A percentile compares a stretch with the other conserved stretches of the same genome.
These are phyloP conservation scores for Emydomyces testavorans DNA, from an alignment of 2,329 filamentous ascomycete genomes.

Conservation along the genomic window DNA sequence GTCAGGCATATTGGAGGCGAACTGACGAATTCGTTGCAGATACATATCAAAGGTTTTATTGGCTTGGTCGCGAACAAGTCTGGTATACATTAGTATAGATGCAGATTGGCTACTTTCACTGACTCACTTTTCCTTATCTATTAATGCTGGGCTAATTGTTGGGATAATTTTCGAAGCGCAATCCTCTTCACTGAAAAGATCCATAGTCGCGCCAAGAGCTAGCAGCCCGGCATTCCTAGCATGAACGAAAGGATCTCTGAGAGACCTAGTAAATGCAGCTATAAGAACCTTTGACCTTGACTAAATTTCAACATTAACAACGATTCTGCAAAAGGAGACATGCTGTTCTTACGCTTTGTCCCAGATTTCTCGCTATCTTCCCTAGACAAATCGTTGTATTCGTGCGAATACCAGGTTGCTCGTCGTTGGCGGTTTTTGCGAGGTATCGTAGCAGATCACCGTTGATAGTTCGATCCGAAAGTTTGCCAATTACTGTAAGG, in stretches of 20 bases:
- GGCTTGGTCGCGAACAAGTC: slow-evolving; percentile 75
- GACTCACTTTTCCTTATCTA: slow-evolving; percentile 78
- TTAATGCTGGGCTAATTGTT: slow-evolving; percentile 66
- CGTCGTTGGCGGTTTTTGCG: slow-evolving; percentile 93
- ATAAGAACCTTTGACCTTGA: slow-evolving; percentile 81
- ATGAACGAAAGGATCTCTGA: slow-evolving; percentile 90
- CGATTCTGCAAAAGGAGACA: background rate
- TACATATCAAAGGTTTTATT: slow-evolving; percentile 82
- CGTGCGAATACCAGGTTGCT: slow-evolving; percentile 91
- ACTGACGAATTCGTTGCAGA: slow-evolving; percentile 69
- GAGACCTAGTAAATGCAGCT: slow-evolving; percentile 78
- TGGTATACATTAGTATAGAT: slow-evolving; percentile 19
- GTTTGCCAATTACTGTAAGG: slow-evolving; percentile 70
- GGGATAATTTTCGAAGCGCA: slow-evolving; percentile 75
- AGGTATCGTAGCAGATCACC: slow-evolving; percentile 82
- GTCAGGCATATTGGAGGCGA: slow-evolving; percentile 66
- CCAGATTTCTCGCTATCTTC: slow-evolving; percentile 86
- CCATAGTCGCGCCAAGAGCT: slow-evolving; percentile 71
- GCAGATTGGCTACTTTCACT: background rate
- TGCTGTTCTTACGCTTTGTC: slow-evolving; percentile 40
- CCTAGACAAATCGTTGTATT: slow-evolving; percentile 97
- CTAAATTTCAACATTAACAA: slow-evolving; percentile 32
- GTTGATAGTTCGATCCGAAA: slow-evolving; percentile 86
- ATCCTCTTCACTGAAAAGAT: slow-evolving; percentile 82
- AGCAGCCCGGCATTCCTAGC: slow-evolving; percentile 80